Conservation (phyloP, 78 protist species). For the Isochrysis galbana region DNA sequence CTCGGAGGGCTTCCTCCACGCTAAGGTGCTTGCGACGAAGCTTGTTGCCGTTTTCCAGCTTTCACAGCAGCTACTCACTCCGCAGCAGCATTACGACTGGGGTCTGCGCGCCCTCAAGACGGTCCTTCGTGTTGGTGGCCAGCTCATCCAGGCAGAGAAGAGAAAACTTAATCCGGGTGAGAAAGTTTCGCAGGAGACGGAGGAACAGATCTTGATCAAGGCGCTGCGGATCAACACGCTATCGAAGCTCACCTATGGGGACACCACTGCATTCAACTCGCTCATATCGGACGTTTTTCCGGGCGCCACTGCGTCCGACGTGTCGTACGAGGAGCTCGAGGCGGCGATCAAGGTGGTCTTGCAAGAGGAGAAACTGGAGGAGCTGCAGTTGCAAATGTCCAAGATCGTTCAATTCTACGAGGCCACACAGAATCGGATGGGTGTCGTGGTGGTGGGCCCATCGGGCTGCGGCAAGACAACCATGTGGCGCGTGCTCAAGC, state of each 20-base stretch:
- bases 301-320: constrained; percentile 4
- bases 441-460: constrained; percentile 86
- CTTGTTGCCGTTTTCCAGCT: constrained; percentile 70
- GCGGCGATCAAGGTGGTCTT: constrained; percentile 31
- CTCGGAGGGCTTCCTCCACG: constrained; percentile 80
- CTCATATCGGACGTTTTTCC: constrained; percentile 75
- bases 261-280: constrained; percentile 59
- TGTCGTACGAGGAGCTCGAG: constrained; percentile 25
- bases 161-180: not conserved
- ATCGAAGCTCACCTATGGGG: constrained; percentile 74
- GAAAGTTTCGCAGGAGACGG: not conserved
- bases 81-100: constrained; percentile 92
- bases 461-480: constrained; percentile 84
- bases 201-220: constrained; percentile 57
- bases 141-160: constrained; percentile 31
- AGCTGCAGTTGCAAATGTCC: constrained; percentile 39
- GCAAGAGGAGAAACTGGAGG: constrained; percentile 32
- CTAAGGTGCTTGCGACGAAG: constrained; percentile 60
- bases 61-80: constrained; percentile 68
- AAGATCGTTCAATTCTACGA: constrained; percentile 83
- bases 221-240: constrained; percentile 80
- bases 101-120: constrained; percentile 89
- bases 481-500: constrained; percentile 61
- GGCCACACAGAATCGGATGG: constrained; percentile 77
- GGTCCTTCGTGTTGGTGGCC: constrained; percentile 59